Evolutionary conservation across 1,284 basidiomycete species (phyloP), one percentile per base, ranked within the genome.

Genomic region (Malassezia restricta): DNA sequence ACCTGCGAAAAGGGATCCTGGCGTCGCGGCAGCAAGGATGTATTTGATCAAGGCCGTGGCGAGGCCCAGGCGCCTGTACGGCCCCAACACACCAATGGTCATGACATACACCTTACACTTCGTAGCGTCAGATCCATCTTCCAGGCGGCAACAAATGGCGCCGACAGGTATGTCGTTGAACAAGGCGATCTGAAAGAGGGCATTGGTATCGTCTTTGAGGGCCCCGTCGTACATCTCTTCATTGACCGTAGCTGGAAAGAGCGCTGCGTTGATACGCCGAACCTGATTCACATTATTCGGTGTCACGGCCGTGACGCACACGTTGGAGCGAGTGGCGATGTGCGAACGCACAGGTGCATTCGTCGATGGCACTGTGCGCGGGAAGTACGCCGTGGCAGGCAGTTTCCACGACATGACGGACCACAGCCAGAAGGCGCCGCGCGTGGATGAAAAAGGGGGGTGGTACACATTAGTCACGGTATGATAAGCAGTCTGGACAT

Each of bases 81-180:
- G 70, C 32, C 68, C 64, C 5, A 76, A 61, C 3, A 75, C 73
- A 15, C 74, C 75, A n/a, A 76, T 63, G 3, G 73, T 75, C 74
- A 75, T 75, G 49, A 76, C 65, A 61, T 76, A 75, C 24, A 76
- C 63, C 15, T 64, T 66, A 15, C 65, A 68, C 2, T 40, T 49
- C 31, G 58, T 51, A 27, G 20, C 6, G 17, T 56, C 48, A 12
- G 48, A 51, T 12, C 56, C 60, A 30, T 57, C 56, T 49, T 76
- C 75, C 31, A 74, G 51, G 8, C 73, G 64, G 47, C 67, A 73
- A 40, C 71, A 67, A 40, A 76, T 56, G 49, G 68, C 67, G 14
- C 69, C 74, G 15, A 75, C 74, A 9, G 74, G 67, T 14, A 75
- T 62, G 47, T 76, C 75, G 51, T 75, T 75, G 66, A 74, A 75